A percentile compares a stretch with the other conserved stretches of the same genome.
Conservation (phyloP, 2,329 filamentous ascomycete genomes). For the Botryosphaeria agaves region DNA sequence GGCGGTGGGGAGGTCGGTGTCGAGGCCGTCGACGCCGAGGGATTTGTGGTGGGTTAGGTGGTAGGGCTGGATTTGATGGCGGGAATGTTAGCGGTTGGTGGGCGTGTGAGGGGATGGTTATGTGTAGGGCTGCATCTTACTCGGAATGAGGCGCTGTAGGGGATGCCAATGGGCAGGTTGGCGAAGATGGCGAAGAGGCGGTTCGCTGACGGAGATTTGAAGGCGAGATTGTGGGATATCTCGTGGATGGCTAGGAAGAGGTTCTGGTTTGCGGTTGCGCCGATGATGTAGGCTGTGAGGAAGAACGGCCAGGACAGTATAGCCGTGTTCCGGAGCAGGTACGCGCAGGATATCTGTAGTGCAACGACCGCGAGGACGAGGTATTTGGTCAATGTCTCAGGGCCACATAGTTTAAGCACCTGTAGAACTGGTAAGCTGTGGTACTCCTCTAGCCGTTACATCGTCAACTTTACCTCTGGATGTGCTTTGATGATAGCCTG, state of each 20-base stretch:
- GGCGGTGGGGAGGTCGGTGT: constrained; percentile 86
- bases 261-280: constrained; percentile 95
- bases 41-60: constrained; percentile 99
- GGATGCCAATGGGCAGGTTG: constrained; percentile 87
- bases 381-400: constrained; percentile 90
- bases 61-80: constrained; percentile 73
- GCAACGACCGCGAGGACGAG: constrained; percentile 69
- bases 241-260: constrained; percentile 97
- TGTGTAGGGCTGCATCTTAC: constrained; percentile 30
- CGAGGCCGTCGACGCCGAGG: constrained; percentile 85
- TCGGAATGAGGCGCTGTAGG: constrained; percentile 90
- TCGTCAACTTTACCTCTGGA: constrained; percentile 64
- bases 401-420: constrained; percentile 94
- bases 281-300: constrained; percentile 74
- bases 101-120: not conserved
- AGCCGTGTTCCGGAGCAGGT: constrained; percentile 55
- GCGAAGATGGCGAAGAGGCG: constrained; percentile 79
- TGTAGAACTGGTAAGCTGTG: too few relatives aligned
- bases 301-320: constrained; percentile 77
- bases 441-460: too few relatives aligned
- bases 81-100: constrained; percentile 1
- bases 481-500: constrained; percentile 96
- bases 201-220: constrained; percentile 65
- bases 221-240: constrained; percentile 94
- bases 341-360: constrained; percentile 65